These are phyloP conservation scores for Claviceps capensis DNA, from an alignment of 2,329 filamentous ascomycete species.

Conservation along the genomic window DNA sequence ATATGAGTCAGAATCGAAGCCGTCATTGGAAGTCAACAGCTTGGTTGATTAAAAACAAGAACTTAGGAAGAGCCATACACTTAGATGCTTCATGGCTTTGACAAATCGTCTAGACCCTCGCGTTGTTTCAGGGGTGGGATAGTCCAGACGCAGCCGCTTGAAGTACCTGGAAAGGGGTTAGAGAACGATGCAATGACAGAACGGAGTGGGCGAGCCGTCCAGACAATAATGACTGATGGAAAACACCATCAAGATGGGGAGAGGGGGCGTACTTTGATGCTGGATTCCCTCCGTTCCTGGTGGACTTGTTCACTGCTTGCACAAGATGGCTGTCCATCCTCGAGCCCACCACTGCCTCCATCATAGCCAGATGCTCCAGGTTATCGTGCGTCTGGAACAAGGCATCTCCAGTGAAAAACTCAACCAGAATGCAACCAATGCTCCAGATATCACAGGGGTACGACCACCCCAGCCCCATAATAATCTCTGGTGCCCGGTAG, in stretches of 20 bases:
- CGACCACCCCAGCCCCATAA: conserved; percentile 57
- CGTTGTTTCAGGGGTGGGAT: conserved; percentile 49
- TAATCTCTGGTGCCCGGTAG: conserved; percentile 58
- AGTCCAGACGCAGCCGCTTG: conserved; percentile 51
- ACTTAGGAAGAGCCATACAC: conserved; percentile 29
- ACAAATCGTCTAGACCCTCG: conserved; percentile 53
- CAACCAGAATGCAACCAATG: conserved; percentile 58
- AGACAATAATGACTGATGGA: background rate
- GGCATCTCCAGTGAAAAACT: conserved; percentile 59
- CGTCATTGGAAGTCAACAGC: background rate
- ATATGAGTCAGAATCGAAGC: background rate
- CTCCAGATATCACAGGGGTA: conserved; percentile 63
- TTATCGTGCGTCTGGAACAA: conserved; percentile 63
- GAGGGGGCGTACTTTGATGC: conserved; percentile 43
- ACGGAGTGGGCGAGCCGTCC: background rate
- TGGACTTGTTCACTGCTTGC: conserved; percentile 30
- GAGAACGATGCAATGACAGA: background rate
- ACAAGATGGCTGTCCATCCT: conserved; percentile 47
- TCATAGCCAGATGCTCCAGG: conserved; percentile 61
- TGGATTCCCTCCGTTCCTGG: conserved; percentile 42
- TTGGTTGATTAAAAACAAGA: background rate
- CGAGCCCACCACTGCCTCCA: conserved; percentile 51
- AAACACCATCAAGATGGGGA: background rate
- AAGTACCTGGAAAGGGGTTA: conserved; percentile 39
- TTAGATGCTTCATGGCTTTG: conserved; percentile 56